Evolutionary conservation across 2,329 filamentous ascomycete species (phyloP).

Genomic region (Ceratocystis eucalypticola): DNA sequence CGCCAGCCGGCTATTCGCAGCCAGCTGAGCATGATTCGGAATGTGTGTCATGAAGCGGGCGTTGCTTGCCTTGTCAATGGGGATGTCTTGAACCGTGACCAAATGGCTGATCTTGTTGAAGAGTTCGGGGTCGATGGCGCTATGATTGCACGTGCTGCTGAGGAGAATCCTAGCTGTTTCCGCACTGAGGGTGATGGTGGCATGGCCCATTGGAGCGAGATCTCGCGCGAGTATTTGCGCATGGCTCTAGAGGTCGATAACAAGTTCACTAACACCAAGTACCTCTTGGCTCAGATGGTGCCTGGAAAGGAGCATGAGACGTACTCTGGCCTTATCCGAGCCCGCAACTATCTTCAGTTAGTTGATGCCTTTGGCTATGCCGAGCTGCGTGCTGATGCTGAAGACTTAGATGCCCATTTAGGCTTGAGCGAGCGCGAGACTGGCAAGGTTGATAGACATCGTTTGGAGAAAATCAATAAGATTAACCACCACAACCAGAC

Average conservation of each 20-base stretch:
- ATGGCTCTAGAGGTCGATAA: constrained; percentile 68
- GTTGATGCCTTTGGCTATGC: constrained; percentile 53
- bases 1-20: constrained; percentile 74
- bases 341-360: constrained; percentile 57
- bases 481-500: constrained; percentile 25
- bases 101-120: constrained; percentile 55
- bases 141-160: constrained; percentile 92
- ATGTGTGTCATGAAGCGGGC: constrained; percentile 67
- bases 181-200: constrained; percentile 55
- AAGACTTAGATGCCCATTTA: constrained; percentile 49
- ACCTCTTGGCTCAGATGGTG: constrained; percentile 69
- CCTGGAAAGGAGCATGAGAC: constrained; percentile 55
- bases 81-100: constrained; percentile 63
- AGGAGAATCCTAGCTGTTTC: constrained; percentile 85
- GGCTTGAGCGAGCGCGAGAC: constrained; percentile 25
- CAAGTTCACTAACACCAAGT: constrained; percentile 86
- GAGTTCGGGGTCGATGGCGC: constrained; percentile 84
- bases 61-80: constrained; percentile 95
- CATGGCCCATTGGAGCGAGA: constrained; percentile 57
- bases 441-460: constrained; percentile 17
- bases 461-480: constrained; percentile 16
- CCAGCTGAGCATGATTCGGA: constrained; percentile 71
- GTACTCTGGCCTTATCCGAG: constrained; percentile 47
- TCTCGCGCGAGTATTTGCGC: constrained; percentile 62
- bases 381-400: constrained; percentile 49